Conservation (phyloP, 2,329 filamentous ascomycete genomes). For the Aspergillus fischeri region DNA sequence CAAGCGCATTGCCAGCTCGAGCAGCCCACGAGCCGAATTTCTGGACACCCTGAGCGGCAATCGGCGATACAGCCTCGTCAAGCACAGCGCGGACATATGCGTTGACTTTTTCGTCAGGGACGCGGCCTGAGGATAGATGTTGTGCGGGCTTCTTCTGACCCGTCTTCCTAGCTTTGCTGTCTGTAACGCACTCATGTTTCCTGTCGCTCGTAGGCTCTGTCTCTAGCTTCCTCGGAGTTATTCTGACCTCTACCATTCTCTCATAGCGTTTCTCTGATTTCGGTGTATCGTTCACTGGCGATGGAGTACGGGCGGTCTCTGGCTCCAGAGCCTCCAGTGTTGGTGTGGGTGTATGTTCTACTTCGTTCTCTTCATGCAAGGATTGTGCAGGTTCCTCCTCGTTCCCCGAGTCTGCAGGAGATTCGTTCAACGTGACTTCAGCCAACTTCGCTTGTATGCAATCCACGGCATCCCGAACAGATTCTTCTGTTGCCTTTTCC, state of each 20-base stretch:
- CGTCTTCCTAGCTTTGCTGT: conserved; percentile 8
- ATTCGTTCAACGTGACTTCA: conserved; percentile 22
- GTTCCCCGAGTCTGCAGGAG: background rate
- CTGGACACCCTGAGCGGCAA: conserved; percentile 34
- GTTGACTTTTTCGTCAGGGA: conserved; percentile 31
- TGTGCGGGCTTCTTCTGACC: conserved; percentile 17
- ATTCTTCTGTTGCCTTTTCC: conserved; percentile 2
- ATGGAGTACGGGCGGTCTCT: conserved; percentile 1
- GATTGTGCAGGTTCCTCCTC: background rate
- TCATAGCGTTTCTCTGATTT: conserved; percentile 12
- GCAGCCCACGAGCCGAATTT: conserved; percentile 39
- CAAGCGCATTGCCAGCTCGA: conserved; percentile 34
- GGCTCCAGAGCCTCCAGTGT: background rate
- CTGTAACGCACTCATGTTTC: background rate
- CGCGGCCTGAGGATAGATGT: conserved; percentile 29
- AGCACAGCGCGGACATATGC: conserved; percentile 36
- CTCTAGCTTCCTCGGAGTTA: conserved; percentile 9
- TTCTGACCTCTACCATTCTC: conserved; percentile 28
- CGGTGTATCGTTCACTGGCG: background rate
- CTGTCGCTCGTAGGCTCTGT: background rate
- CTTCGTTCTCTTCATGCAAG: background rate
- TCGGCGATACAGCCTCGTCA: conserved; percentile 32
- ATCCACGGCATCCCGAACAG: conserved; percentile 16
- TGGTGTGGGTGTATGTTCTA: background rate
- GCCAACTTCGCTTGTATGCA: conserved; percentile 25